Evolutionary conservation across 2,329 filamentous ascomycete species (phyloP).

Genomic region (Cladosporium sp.): DNA sequence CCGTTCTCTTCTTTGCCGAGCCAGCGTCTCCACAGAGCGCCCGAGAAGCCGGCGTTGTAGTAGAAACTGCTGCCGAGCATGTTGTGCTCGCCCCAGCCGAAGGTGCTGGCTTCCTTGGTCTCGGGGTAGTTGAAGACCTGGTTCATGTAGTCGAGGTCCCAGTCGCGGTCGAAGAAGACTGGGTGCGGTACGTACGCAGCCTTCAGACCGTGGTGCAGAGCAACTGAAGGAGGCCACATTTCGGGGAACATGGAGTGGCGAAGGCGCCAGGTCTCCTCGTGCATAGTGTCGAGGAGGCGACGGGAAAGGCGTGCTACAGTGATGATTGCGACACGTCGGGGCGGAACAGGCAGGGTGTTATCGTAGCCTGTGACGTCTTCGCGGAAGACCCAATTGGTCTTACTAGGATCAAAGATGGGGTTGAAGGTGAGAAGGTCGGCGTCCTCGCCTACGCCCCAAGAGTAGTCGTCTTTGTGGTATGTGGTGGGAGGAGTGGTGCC

Average conservation of each 20-base stretch:
- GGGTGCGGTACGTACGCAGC: constrained; percentile 74
- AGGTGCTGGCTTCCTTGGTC: constrained; percentile 43
- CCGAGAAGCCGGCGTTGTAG: constrained; percentile 47
- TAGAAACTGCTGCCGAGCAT: constrained; percentile 48
- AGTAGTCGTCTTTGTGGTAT: constrained; percentile 61
- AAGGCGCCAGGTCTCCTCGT: constrained; percentile 67
- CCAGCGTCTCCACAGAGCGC: constrained; percentile 48
- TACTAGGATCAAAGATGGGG: constrained; percentile 72
- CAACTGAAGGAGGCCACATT: constrained; percentile 71
- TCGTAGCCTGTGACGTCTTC: constrained; percentile 66
- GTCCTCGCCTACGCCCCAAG: constrained; percentile 73
- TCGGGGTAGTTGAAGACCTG: constrained; percentile 47
- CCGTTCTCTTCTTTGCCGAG: constrained; percentile 44
- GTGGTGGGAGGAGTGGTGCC: constrained; percentile 60
- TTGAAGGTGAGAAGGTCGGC: constrained; percentile 70
- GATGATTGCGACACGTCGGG: constrained; percentile 71
- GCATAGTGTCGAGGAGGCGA: constrained; percentile 69
- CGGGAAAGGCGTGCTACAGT: constrained; percentile 72
- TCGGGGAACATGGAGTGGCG: constrained; percentile 72
- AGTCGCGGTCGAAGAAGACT: constrained; percentile 73
- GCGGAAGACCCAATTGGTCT: constrained; percentile 69
- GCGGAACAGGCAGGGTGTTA: constrained; percentile 52
- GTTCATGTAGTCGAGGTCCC: constrained; percentile 50
- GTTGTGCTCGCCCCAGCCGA: constrained; percentile 51
- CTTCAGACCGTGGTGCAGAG: constrained; percentile 74